A percentile compares a stretch with the other conserved stretches of the same genome.
Evolutionary conservation across 2,329 filamentous ascomycete genomes (phyloP).

Genomic region (Endocalyx cinctus): DNA sequence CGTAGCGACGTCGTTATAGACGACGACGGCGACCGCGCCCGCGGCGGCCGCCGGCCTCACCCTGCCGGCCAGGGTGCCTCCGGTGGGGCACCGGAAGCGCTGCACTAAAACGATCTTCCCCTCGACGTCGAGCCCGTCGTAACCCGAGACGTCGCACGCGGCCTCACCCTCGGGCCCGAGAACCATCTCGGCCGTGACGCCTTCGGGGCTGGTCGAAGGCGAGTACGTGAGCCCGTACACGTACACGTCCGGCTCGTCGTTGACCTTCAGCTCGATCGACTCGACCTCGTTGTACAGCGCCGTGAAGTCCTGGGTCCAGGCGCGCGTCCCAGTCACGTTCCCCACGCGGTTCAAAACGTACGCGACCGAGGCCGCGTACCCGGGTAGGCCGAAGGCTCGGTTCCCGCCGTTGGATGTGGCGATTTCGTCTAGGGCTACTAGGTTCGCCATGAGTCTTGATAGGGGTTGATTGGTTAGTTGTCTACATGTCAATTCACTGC

Average conservation of each 20-base stretch:
- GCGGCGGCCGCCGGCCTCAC: conserved; percentile 32
- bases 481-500: background rate
- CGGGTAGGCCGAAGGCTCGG: conserved; percentile 47
- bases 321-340: conserved; percentile 30
- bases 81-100: conserved; percentile 35
- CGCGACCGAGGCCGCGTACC: conserved; percentile 44
- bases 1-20: conserved; percentile 33
- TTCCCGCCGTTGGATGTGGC: conserved; percentile 46
- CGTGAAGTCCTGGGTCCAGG: conserved; percentile 45
- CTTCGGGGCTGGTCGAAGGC: conserved; percentile 40
- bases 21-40: conserved; percentile 35
- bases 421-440: conserved; percentile 42
- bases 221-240: conserved; percentile 41
- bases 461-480: background rate
- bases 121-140: conserved; percentile 32
- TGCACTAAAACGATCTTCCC: conserved; percentile 37
- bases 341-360: conserved; percentile 43
- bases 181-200: conserved; percentile 35
- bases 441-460: conserved; percentile 39
- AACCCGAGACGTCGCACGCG: conserved; percentile 33
- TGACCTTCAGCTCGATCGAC: conserved; percentile 33
- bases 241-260: conserved; percentile 28
- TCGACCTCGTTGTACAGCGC: conserved; percentile 38
- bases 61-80: conserved; percentile 34
- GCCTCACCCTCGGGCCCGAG: conserved; percentile 33